phyloP scores from a whole-genome alignment of 371 early-diverging fungal species.

The Rhizopus sp. region DNA sequence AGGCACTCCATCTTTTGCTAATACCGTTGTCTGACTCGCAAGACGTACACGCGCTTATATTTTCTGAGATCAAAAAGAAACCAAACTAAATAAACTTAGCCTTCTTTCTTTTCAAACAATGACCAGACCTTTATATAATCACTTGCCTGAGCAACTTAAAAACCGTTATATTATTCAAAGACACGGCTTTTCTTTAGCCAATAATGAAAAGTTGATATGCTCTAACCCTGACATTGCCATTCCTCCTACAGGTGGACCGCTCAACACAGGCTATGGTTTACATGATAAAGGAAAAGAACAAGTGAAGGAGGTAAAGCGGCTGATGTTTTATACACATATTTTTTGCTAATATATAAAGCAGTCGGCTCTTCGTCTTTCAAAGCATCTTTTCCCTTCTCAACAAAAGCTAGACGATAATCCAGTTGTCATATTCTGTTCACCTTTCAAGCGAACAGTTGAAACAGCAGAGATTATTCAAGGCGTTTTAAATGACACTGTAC shows the following conservation, averaged over 20 bases:
- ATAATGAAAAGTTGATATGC: slow-evolving; percentile 43
- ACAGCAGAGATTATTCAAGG: slow-evolving; percentile 45
- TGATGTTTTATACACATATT: background rate
- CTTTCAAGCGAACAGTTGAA: slow-evolving; percentile 46
- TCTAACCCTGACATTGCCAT: slow-evolving; percentile 55
- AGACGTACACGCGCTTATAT: too few species aligned
- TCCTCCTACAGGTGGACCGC: slow-evolving; percentile 45
- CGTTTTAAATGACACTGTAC: slow-evolving; percentile 32
- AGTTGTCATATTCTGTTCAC: slow-evolving; percentile 45
- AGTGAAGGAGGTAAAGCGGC: slow-evolving; percentile 34
- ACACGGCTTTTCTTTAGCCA: slow-evolving; percentile 53
- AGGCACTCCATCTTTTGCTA: too few species aligned
- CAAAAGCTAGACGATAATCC: slow-evolving; percentile 15
- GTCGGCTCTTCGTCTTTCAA: slow-evolving; percentile 35
- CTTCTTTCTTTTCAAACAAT: too few species aligned
- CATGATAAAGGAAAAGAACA: slow-evolving; percentile 46
- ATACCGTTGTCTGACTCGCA: too few species aligned
- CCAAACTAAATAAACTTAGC: too few species aligned
- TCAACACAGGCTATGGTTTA: slow-evolving; percentile 45
- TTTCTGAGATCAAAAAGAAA: too few species aligned
- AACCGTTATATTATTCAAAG: slow-evolving; percentile 51
- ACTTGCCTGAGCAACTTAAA: slow-evolving; percentile 37
- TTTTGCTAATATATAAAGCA: slow-evolving; percentile 1
- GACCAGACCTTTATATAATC: slow-evolving; percentile 23
- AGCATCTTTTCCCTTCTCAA: slow-evolving; percentile 30